Percentiles rank a stretch among this genome's conserved stretches.
Conservation (phyloP, 148 eudicot genomes). For the Cornus suecica region DNA sequence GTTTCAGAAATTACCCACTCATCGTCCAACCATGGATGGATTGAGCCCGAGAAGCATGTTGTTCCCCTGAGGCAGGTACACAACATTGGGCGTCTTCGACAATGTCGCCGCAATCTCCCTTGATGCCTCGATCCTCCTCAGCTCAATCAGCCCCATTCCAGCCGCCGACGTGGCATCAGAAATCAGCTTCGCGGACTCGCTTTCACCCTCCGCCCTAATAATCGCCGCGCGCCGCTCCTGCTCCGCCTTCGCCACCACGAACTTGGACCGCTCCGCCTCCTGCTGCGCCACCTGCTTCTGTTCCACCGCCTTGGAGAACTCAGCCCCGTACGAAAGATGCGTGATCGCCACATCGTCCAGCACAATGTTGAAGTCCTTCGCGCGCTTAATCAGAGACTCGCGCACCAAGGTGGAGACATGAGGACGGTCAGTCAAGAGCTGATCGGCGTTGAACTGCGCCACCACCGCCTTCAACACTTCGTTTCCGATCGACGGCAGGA, state of each 20-base stretch:
- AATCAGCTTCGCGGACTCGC: conserved; percentile 91
- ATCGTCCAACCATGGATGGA: conserved; percentile 32
- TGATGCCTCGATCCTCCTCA: conserved; percentile 95
- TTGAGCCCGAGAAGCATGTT: conserved; percentile 68
- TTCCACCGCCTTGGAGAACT: conserved; percentile 95
- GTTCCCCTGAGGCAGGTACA: conserved; percentile 57
- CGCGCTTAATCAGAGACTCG: conserved; percentile 69
- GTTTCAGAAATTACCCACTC: conserved; percentile 5
- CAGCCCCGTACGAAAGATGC: conserved; percentile 85
- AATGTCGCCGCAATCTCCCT: conserved; percentile 74
- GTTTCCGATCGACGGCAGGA: conserved; percentile 88
- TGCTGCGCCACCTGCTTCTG: conserved; percentile 99
- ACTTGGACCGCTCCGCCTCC: conserved; percentile 98
- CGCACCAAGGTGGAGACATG: conserved; percentile 73
- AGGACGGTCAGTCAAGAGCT: conserved; percentile 84
- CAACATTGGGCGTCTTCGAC: conserved; percentile 61
- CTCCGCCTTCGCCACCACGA: conserved; percentile 88
- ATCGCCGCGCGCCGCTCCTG: conserved; percentile 95
- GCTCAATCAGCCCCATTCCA: conserved; percentile 91
- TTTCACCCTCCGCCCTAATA: conserved; percentile 96
- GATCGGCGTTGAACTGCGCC: conserved; percentile 93
- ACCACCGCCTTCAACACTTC: conserved; percentile 89
- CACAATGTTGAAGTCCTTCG: conserved; percentile 78
- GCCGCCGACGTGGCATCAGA: conserved; percentile 85
- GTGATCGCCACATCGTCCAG: conserved; percentile 88